phyloP scores from a whole-genome alignment of 208 protist species.

The Acanthamoeba sp. region DNA sequence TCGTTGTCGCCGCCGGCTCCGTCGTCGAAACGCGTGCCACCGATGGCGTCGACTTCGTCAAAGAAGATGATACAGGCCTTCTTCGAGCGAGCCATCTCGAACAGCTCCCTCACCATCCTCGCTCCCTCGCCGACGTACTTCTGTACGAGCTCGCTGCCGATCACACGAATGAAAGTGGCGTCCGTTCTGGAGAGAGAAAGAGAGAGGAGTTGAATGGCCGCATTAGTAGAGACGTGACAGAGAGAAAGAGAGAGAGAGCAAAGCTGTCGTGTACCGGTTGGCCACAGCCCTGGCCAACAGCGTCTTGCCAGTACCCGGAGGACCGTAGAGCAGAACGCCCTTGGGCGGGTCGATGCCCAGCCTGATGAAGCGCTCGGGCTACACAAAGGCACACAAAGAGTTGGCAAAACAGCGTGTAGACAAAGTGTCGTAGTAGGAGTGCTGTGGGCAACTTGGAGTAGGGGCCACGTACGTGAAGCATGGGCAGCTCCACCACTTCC shows the following conservation, averaged over 20 bases:
- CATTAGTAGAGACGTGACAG: too few relatives aligned
- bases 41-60: constrained; percentile 99
- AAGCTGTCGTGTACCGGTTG: constrained; percentile 96
- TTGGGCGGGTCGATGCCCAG: constrained; percentile 99
- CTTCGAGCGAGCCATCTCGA: constrained; percentile 98
- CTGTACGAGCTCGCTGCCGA: constrained; percentile 99
- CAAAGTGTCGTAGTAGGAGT: too few relatives aligned
- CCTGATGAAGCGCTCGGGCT: constrained; percentile 98
- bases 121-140: constrained; percentile 99
- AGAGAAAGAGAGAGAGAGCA: constrained; percentile 94
- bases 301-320: constrained; percentile 99
- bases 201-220: not conserved
- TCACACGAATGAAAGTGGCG: constrained; percentile 99
- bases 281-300: constrained; percentile 99
- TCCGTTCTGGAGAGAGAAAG: constrained; percentile 98
- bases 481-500: constrained; percentile 99
- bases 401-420: too few relatives aligned
- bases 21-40: constrained; percentile 94
- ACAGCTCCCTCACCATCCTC: constrained; percentile 99
- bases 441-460: too few relatives aligned
- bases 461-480: constrained; percentile 93
- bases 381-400: too few relatives aligned
- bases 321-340: constrained; percentile 99
- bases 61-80: constrained; percentile 99
- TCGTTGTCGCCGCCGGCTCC: constrained; percentile 98